A percentile compares a stretch with the other conserved stretches of the same genome.
Evolutionary conservation across 345 rosid species (phyloP).

Genomic region (Laguncularia racemosa): DNA sequence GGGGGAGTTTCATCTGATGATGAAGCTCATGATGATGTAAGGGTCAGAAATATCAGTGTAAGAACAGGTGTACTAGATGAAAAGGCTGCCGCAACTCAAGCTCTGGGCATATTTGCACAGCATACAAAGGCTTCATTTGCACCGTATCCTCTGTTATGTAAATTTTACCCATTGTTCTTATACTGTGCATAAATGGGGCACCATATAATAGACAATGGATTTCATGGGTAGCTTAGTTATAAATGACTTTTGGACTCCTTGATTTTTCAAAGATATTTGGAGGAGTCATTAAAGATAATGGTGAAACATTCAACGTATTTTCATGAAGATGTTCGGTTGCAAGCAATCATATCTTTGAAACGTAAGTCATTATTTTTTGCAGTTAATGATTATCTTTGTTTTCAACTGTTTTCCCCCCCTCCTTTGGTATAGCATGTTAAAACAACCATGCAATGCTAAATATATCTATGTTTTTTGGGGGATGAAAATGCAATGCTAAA

Average conservation of each 20-base stretch:
- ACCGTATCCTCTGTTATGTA: conserved; percentile 66
- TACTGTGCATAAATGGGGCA: not conserved
- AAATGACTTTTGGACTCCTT: conserved; percentile 27
- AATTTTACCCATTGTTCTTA: not conserved
- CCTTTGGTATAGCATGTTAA: not conserved
- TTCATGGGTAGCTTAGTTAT: not conserved
- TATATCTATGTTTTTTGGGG: too few species aligned
- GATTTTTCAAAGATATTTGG: conserved; percentile 66
- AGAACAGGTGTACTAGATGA: conserved; percentile 98
- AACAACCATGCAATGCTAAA: not conserved
- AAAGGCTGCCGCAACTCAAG: conserved; percentile 99
- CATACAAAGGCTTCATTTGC: conserved; percentile 76
- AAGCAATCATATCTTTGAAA: conserved; percentile 79
- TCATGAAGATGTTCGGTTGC: conserved; percentile 99
- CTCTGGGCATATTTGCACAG: conserved; percentile 91
- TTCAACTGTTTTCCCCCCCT: not conserved
- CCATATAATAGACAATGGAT: too few species aligned
- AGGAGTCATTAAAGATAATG: conserved; percentile 83
- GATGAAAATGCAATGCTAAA: too few species aligned
- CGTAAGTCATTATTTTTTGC: conserved; percentile 41
- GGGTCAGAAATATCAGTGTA: conserved; percentile 89
- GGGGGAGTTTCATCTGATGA: conserved; percentile 98
- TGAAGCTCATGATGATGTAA: conserved; percentile 95
- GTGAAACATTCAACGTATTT: conserved; percentile 78
- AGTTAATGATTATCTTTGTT: not conserved